Evolutionary conservation across 306 rosid species (phyloP).

Genomic region (Cotoneaster glaucophyllus): DNA sequence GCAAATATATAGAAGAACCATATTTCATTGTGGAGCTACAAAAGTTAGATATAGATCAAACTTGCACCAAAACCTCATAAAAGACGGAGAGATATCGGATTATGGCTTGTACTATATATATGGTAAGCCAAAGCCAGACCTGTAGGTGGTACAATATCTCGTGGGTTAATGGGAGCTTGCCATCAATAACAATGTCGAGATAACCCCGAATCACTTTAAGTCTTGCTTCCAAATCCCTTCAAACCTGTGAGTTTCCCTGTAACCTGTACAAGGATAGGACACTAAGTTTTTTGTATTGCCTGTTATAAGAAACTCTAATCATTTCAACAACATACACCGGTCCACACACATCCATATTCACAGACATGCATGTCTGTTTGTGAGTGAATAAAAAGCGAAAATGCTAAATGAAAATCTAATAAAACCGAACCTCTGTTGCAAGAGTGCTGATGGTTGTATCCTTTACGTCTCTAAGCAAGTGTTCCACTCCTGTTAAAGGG

Average conservation of each 20-base stretch:
- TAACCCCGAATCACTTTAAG: conserved; percentile 61
- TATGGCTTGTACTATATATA: neutral
- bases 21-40: no score
- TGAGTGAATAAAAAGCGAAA: neutral
- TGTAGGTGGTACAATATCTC: conserved; percentile 82
- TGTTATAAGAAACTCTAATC: no score
- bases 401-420: neutral
- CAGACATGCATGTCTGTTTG: neutral
- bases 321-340: neutral
- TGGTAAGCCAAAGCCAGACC: conserved; percentile 27
- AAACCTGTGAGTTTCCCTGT: conserved; percentile 73
- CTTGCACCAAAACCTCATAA: neutral
- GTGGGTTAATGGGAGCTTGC: conserved; percentile 74
- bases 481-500: conserved; percentile 45
- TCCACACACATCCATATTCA: neutral
- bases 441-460: conserved; percentile 78
- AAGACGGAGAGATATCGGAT: neutral
- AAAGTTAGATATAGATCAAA: neutral
- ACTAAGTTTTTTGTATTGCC: neutral
- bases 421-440: conserved; percentile 57
- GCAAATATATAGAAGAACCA: neutral
- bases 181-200: conserved; percentile 69
- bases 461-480: conserved; percentile 69
- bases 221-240: conserved; percentile 75
- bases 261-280: conserved; percentile 27